Evolutionary conservation across 129 eudicot species (phyloP), one percentile per base, ranked within the genome.

Genomic region (Flaveria trinervia): DNA sequence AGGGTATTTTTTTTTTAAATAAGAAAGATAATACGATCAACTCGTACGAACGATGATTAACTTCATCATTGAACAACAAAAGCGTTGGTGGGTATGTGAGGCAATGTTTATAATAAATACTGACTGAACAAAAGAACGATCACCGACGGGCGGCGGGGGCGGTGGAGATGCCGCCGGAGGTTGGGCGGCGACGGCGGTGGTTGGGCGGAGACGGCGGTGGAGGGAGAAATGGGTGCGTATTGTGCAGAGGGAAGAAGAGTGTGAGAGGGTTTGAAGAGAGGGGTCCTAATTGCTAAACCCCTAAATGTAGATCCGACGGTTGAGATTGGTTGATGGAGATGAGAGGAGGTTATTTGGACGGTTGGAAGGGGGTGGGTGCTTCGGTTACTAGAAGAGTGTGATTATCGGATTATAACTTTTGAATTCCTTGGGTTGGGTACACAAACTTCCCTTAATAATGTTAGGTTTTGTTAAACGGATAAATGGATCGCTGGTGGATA

Each of bases 221-320:
- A 67, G 74, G 66, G 75, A 68, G 22, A 67, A 33, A 56, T 36
- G 60, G 7, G 68, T 20, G 81, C 16, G 25, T 36, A 36, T 36
- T 36, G 41, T 36, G 41, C 5, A 36, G 11, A 77, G 67, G 3
- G 56, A 55, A 36, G 75, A 77, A 36, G 75, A 77, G 70, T 56
- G 81, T 75, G 81, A 69, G 81, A 69, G 81, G 59, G 81, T 77
- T 68, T 77, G 81, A 69, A 69, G 81, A 77, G 48, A 70, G 79
- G 81, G 81, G 25, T 23, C 1, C 26, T 23, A 23, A 23, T 43
- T 55, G 81, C 70, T 77, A 77, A 77, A 77, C 81, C 81, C 81
- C 57, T 77, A 77, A 57, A 77, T 68, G 16, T 44, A 54, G 81
- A 77, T 68, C 81, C 22, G 28, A 77, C 81, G 81, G 81, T 49